phyloP scores from a whole-genome alignment of 768 basidiomycete species.

The Pleurotus citrinopileatus region DNA sequence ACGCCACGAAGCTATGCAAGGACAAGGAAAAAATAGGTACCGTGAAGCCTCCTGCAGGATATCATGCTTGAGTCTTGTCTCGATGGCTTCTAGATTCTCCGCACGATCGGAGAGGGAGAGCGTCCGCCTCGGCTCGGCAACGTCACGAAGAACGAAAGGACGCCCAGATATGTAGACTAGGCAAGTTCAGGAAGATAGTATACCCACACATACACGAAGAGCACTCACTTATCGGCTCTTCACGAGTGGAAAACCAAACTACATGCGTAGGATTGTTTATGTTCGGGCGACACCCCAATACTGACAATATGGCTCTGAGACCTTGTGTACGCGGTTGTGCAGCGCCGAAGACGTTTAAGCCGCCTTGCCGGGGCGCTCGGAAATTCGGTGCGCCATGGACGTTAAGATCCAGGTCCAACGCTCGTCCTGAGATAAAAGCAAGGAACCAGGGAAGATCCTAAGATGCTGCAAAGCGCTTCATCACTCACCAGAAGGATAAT shows the following conservation, averaged over 20 bases:
- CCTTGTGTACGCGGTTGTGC: conserved; percentile 95
- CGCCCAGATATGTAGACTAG: conserved; percentile 85
- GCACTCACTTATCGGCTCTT: conserved; percentile 85
- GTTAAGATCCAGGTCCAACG: conserved; percentile 86
- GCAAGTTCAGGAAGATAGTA: background rate
- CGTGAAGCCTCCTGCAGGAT: conserved; percentile 82
- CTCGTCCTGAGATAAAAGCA: conserved; percentile 57
- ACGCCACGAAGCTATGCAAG: no score
- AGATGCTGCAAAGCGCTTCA: background rate
- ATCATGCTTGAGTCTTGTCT: conserved; percentile 83
- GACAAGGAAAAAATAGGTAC: no score
- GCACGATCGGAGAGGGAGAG: conserved; percentile 87
- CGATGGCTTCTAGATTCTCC: conserved; percentile 92
- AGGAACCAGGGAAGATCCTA: no score
- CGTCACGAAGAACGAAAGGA: conserved; percentile 90
- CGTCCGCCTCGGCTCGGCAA: conserved; percentile 76
- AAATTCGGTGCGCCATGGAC: conserved; percentile 97
- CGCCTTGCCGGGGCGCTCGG: conserved; percentile 72
- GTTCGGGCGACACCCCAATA: conserved; percentile 73
- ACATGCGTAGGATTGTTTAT: conserved; percentile 65
- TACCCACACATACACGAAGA: conserved; percentile 5
- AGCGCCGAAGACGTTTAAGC: conserved; percentile 90
- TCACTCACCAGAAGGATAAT: conserved; percentile 69
- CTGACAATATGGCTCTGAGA: conserved; percentile 83
- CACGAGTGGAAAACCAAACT: conserved; percentile 95